Evolutionary conservation across 768 basidiomycete genomes (phyloP).

Genomic region (Lactifluus piperatus): DNA sequence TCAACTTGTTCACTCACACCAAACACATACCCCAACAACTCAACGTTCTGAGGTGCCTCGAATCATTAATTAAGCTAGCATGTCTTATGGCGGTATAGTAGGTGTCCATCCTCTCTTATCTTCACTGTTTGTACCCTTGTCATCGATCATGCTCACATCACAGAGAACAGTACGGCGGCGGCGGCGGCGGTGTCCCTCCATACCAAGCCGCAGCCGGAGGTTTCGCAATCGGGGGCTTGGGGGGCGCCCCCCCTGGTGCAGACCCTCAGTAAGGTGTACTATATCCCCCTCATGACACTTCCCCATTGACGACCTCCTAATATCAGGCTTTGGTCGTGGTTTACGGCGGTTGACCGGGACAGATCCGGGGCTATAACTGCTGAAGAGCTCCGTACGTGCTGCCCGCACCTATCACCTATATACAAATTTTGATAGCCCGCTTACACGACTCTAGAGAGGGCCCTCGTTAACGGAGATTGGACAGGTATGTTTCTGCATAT

Average conservation of each 20-base stretch:
- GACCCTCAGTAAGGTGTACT: conserved; percentile 53
- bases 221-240: conserved; percentile 22
- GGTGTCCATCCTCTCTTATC: neutral
- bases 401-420: neutral
- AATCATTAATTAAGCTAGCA: neutral
- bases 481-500: conserved; percentile 43
- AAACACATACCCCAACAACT: neutral
- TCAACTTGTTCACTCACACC: neutral
- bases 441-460: conserved; percentile 30
- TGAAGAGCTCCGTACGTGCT: conserved; percentile 52
- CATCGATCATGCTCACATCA: neutral
- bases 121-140: too few relatives aligned
- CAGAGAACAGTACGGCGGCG: neutral
- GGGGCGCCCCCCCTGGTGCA: conserved; percentile 48
- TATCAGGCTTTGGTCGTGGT: conserved; percentile 65
- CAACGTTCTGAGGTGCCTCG: too few relatives aligned
- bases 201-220: conserved; percentile 29
- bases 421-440: neutral
- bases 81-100: conserved; percentile 16
- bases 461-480: conserved; percentile 61
- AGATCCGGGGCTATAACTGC: conserved; percentile 59
- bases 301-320: neutral
- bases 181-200: too few relatives aligned
- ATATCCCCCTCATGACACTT: neutral
- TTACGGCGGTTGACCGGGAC: conserved; percentile 58